Base-by-base conservation (phyloP, 306 rosid genomes). In the Cicer pinnatifidum region DNA sequence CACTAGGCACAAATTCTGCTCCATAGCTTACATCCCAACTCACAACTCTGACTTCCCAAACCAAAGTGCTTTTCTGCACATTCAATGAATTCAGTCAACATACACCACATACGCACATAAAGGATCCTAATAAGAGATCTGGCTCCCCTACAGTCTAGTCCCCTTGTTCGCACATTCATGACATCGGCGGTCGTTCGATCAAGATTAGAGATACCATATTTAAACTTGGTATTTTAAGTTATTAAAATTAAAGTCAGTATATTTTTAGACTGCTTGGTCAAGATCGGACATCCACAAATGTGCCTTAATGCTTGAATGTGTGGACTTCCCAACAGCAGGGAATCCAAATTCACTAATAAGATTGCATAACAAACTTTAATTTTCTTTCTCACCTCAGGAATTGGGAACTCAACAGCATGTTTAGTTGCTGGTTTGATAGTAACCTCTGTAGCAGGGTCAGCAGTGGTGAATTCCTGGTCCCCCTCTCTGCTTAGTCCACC, bases 1-100 rank as follows among this genome's bases (percentile, higher is more conserved):
- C 81, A 5, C 59, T 75, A 0, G 98, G 98, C 79, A 81, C 91
- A 58, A 91, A 94, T 72, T 94, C 98, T 19, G 98, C 91, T 13
- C 90, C 97, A 64, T 94, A 88, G 80, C 23, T 88, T 61, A 89
- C 97, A 57, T 91, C 96, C 98, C 97, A 91, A 1, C 94, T 92
- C 80, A 89, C 80, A 6, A 88, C 92, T 84, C 98, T 77, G 9
- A 87, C 15, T 84, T 94, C 98, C 98, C 98, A 94, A 41, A 82
- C 87, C 73, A 94, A 65, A 48, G 81, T 60, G 10, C 81, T 39
- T 8, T 74, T 53, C 98, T 93, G 88, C 86, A 71, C 15, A 72
- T 40, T 33, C 50, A 72, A 62, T n/a, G 9, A 48, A 48, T 57
- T 16, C 13, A 50, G 43, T 60, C 17, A 62, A 50, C 8, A 62